Base-by-base conservation (phyloP, 345 rosid species). In the Barbarea vulgaris region DNA sequence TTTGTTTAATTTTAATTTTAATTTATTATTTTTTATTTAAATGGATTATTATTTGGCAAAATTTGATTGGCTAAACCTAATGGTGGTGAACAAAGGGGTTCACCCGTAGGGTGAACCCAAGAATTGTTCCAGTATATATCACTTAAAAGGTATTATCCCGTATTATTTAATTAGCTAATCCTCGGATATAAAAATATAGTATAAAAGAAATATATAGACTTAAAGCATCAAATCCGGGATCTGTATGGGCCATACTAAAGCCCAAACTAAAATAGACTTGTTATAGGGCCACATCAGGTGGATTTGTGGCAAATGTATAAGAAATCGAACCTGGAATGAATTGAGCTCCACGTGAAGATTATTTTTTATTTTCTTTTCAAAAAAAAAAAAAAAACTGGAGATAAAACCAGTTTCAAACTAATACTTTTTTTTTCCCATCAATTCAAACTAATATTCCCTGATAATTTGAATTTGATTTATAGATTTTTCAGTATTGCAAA, bases 181-280 rank as follows among this genome's bases (percentile, higher is more conserved):
- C 71, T 73, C 55, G n/a, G 61, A 51, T 47, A 42, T 42, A 42
- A 8, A 22, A 25, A 7, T 18, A 13, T 2, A 18, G n/a, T 10
- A 13, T 54, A 17, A 8, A 2, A n/a, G 18, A 13, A 7, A 15
- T 58, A 42, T 12, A 34, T 33, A 17, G 9, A 57, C 41, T 17
- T 33, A 2, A 4, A 55, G 12, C 19, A 56, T n/a, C 24, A 21
- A 9, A 21, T 12, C 53, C 9, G 18, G 24, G 31, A 54, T 42
- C 11, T 48, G 2, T 9, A 60, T 68, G 55, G 68, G 69, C 28
- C 4, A 51, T 7, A 6, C 34, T 39, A 21, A 69, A 69, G 75
- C 70, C 79, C 75, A 52, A 18, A 5, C 14, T 25, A 13, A 64
- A 14, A 11, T 33, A 64, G 47, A 64, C 55, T 52, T 46, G 0